Base-by-base conservation (phyloP, 768 basidiomycete species). In the Gloeophyllum trabeum region DNA sequence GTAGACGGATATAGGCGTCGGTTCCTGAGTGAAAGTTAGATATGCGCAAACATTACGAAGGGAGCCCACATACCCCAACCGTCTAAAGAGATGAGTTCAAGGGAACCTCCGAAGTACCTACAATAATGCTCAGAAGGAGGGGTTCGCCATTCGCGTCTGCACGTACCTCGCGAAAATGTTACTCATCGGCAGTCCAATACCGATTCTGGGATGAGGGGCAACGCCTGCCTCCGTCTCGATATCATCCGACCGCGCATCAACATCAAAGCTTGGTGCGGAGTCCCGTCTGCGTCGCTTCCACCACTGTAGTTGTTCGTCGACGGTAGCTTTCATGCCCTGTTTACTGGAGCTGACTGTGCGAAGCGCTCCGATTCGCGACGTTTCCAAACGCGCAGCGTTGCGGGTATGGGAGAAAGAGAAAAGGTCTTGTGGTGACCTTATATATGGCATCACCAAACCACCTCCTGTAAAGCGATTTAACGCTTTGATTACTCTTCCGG, bases 361-460 rank as follows among this genome's bases (percentile, higher is more conserved):
- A 42, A 87, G 61, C 4, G 82, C 81, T 10, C 76, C 77, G 22
- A 90, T 57, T 5, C 84, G 74, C 14, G 76, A 70, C 51, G 72
- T 61, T 40, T 83, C 71, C 59, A 91, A 60, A 39, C 86, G 70
- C 18, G 75, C 64, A 1, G 81, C 76, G 53, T 89, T 88, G 6
- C 88, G 75, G 21, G 81, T 56, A 58, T 92, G 89, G 3, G 88
- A 91, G 63, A 93, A 92, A 3, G 89, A 92, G 60, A 89, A 90
- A 4, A 92, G 66, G 54, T 91, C 89, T 16, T 80, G 74, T 0
- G 88, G 78, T 1, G 68, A 69, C 45, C 66, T 67, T 39, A 86
- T 70, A 43, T 71, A 61, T 5, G 70, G 54, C 16, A 64, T 68
- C 35, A 62, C 55, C 5, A 92, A 68, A 1, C 89, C 88, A 3